Evolutionary conservation across 768 basidiomycete genomes (phyloP), one percentile per base, ranked within the genome.

Genomic region (Boletus patriciae): DNA sequence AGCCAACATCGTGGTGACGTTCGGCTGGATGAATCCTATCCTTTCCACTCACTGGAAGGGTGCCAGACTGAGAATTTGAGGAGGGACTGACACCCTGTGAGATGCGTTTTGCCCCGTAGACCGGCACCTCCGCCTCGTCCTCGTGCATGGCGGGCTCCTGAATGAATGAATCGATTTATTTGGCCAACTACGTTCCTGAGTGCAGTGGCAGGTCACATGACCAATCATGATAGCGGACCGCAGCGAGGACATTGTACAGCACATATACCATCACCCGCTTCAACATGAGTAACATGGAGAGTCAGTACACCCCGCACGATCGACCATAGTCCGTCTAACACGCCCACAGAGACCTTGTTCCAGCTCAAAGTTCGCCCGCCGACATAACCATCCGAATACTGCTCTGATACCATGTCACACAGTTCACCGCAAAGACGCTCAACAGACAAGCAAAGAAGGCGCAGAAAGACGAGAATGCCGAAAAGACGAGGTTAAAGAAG

Each of bases 361-460:
- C 93, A 98, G 75, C 89, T 99, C 66, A 99, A 99, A 84, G 96
- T 94, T 57, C 46, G 73, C 59, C 52, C 53, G 42, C 50, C 45
- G 47, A 56, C 34, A 19, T 56, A 38, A 58, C 50, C 54, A 29
- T 50, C 45, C 46, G 50, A 55, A 54, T 54, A 48, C 54, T 46
- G 16, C 47, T 57, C 63, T 63, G 51, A 62, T 51, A 23, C 46
- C 46, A 27, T 44, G 29, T 25, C 46, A 19, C 47, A 58, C 60
- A 99, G 96, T 98, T 99, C 80, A 99, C 97, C 19, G 94, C 97
- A 59, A 99, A 98, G 83, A 86, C 92, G 36, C 82, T 99, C 21
- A 89, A 81, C 71, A 83, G 91, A 49, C 97, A 99, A 75, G 94
- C 97, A 4, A 95, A 93, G 80, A 98, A 98, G 75, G 95, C 97